Percentiles rank a stretch among this genome's conserved stretches.
Conservation (phyloP, 108 stramenopile genomes). For the Schizochytrium sp. region DNA sequence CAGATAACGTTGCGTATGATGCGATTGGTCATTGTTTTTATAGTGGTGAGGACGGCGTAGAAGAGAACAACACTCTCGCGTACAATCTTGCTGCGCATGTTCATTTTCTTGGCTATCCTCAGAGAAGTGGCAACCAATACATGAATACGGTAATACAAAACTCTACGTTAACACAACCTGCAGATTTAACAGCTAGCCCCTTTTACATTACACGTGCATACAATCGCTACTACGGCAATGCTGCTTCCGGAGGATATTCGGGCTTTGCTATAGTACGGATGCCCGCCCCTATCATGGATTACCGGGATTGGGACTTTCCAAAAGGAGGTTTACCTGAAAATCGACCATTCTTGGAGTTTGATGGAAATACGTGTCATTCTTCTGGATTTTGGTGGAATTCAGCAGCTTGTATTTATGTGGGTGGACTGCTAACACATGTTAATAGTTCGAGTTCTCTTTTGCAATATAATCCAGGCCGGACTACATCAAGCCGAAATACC, state of each 20-base stretch:
- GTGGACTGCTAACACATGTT: neutral
- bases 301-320: neutral
- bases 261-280: slow-evolving; percentile 35
- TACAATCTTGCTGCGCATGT: slow-evolving; percentile 77
- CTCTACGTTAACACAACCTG: neutral
- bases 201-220: slow-evolving; percentile 41
- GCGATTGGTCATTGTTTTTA: slow-evolving; percentile 76
- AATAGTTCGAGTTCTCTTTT: neutral
- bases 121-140: neutral
- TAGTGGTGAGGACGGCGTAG: slow-evolving; percentile 75
- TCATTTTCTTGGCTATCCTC: slow-evolving; percentile 67
- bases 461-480: slow-evolving; percentile 53
- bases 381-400: neutral
- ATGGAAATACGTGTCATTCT: slow-evolving; percentile 14
- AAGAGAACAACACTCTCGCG: slow-evolving; percentile 70
- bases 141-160: neutral
- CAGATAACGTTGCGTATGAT: slow-evolving; percentile 75
- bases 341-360: slow-evolving; percentile 36
- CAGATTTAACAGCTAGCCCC: slow-evolving; percentile 23
- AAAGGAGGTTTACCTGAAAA: neutral
- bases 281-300: neutral
- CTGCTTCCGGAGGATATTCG: slow-evolving; percentile 15
- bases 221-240: slow-evolving; percentile 37
- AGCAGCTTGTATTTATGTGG: slow-evolving; percentile 27
- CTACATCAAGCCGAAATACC: neutral